Evolutionary conservation across 257 asterid genomes (phyloP).

Genomic region (Solanum chmielewskii): DNA sequence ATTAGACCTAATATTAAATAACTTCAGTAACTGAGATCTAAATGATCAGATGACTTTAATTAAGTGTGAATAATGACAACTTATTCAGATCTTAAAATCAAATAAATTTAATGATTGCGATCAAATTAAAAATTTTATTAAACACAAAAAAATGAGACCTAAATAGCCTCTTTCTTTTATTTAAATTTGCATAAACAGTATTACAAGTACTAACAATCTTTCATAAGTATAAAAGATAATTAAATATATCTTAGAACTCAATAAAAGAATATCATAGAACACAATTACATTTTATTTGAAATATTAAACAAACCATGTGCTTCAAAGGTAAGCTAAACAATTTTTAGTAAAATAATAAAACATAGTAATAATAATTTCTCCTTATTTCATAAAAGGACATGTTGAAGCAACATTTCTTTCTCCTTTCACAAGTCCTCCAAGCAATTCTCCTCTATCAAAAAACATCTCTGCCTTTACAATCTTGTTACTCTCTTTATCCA

Average conservation of each 20-base stretch:
- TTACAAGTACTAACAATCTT: not conserved
- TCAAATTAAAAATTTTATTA: not conserved
- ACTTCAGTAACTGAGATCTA: no score
- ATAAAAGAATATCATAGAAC: not conserved
- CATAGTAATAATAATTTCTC: not conserved
- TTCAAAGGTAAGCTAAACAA: not conserved
- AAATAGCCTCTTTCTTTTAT: not conserved
- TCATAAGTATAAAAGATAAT: not conserved
- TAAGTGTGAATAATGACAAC: not conserved
- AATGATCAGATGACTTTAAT: not conserved
- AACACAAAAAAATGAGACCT: not conserved
- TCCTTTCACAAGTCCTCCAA: constrained; percentile 45
- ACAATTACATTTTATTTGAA: not conserved
- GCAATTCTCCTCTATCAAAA: constrained; percentile 48
- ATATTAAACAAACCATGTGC: not conserved
- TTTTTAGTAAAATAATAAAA: not conserved
- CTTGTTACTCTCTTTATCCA: constrained; percentile 38
- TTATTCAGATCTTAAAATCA: not conserved
- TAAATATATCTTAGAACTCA: not conserved
- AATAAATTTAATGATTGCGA: not conserved
- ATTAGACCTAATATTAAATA: not conserved
- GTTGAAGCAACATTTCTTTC: constrained; percentile 8
- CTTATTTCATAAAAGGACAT: constrained; percentile 34
- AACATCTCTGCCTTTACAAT: constrained; percentile 43
- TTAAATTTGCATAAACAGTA: not conserved